These are phyloP conservation scores for Rickenella mellea DNA, from an alignment of 768 basidiomycete species.

Conservation along the genomic window DNA sequence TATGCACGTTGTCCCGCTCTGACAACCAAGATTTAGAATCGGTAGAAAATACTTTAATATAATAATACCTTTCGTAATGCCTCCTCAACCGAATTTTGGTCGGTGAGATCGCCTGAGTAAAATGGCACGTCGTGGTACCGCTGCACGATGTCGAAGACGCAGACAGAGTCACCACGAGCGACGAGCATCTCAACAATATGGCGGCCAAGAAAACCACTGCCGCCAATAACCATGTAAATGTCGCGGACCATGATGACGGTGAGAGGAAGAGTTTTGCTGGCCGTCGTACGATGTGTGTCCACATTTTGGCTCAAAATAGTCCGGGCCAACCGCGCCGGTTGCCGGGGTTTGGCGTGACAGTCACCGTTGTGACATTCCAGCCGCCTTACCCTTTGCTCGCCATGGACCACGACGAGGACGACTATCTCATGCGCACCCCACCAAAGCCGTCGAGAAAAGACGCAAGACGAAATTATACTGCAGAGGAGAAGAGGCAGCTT, in stretches of 20 bases:
- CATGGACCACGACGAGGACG: too few relatives aligned
- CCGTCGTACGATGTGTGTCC: not conserved
- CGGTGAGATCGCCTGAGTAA: slow-evolving; percentile 83
- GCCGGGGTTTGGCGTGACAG: too few relatives aligned
- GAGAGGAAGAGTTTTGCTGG: not conserved
- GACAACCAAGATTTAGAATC: not conserved
- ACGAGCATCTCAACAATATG: slow-evolving; percentile 84
- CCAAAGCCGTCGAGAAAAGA: not conserved
- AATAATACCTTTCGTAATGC: slow-evolving; percentile 63
- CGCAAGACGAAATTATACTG: slow-evolving; percentile 29
- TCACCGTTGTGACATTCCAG: too few relatives aligned
- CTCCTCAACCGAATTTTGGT: slow-evolving; percentile 57
- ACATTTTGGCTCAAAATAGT: too few relatives aligned
- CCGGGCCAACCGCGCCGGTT: too few relatives aligned
- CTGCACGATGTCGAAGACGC: slow-evolving; percentile 89
- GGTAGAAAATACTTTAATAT: not conserved
- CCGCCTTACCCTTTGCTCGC: too few relatives aligned
- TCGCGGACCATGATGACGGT: slow-evolving; percentile 25
- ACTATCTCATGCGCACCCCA: slow-evolving; percentile 6
- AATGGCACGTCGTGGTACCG: slow-evolving; percentile 81
- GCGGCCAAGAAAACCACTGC: slow-evolving; percentile 85
- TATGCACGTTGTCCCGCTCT: slow-evolving; percentile 82
- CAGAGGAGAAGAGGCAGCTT: slow-evolving; percentile 68
- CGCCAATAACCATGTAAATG: slow-evolving; percentile 86
- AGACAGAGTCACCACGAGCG: slow-evolving; percentile 70